phyloP scores from a whole-genome alignment of 2,329 filamentous ascomycete species.

The Sclerotinia sclerotiorum region DNA sequence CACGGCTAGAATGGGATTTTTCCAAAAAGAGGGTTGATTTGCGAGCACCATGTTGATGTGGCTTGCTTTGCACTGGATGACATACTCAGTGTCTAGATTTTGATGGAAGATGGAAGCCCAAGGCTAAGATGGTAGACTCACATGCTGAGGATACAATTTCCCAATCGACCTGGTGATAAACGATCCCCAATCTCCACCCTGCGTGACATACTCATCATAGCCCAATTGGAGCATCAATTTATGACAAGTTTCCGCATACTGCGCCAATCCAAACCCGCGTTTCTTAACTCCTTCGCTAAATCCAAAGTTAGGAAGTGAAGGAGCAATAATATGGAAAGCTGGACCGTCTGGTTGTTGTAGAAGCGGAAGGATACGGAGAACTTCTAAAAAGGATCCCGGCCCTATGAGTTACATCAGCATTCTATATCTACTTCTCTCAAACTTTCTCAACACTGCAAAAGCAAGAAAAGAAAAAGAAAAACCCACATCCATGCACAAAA shows the following conservation, averaged over 20 bases:
- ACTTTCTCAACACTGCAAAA: neutral
- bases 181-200: conserved; percentile 73
- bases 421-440: neutral
- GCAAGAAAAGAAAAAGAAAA: neutral
- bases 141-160: conserved; percentile 53
- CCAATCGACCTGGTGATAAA: conserved; percentile 63
- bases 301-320: conserved; percentile 55
- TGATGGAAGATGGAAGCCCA: neutral
- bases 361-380: conserved; percentile 26
- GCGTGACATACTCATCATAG: conserved; percentile 58
- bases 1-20: conserved; percentile 20
- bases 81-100: neutral
- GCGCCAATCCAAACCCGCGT: conserved; percentile 54
- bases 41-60: conserved; percentile 31
- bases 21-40: neutral
- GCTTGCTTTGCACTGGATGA: conserved; percentile 53
- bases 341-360: conserved; percentile 27
- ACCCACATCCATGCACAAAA: conserved; percentile 58
- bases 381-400: conserved; percentile 28
- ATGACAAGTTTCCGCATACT: conserved; percentile 64
- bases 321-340: conserved; percentile 48
- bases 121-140: neutral
- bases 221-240: conserved; percentile 67
- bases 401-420: conserved; percentile 17
- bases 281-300: conserved; percentile 43